Percentiles rank a stretch among this genome's conserved stretches.
These are phyloP conservation scores for Xylariaceae sp. DNA, from an alignment of 2,329 filamentous ascomycete species.

Conservation along the genomic window DNA sequence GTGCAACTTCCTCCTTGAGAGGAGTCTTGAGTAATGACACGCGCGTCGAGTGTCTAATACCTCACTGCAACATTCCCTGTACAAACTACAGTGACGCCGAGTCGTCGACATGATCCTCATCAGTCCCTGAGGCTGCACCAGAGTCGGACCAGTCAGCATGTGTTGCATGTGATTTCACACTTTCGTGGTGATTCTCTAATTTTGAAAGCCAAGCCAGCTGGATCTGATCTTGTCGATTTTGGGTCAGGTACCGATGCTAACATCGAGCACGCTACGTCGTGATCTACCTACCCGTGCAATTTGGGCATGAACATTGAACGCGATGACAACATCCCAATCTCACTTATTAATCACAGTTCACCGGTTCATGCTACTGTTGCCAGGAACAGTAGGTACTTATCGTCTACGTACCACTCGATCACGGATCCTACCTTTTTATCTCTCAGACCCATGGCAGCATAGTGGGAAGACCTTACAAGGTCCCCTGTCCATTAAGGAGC, in stretches of 20 bases:
- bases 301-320: too few species aligned
- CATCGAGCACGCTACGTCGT: too few species aligned
- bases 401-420: neutral
- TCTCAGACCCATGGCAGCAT: neutral
- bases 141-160: slow-evolving; percentile 65
- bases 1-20: too few species aligned
- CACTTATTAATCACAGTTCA: too few species aligned
- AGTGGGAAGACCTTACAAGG: neutral
- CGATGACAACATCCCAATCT: too few species aligned
- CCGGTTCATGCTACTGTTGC: too few species aligned
- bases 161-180: neutral
- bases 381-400: neutral
- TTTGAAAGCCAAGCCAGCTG: neutral
- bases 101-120: slow-evolving; percentile 60
- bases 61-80: too few species aligned
- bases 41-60: too few species aligned
- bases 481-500: neutral
- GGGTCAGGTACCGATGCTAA: too few species aligned
- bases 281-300: too few species aligned
- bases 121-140: slow-evolving; percentile 71
- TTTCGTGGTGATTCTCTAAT: too few species aligned
- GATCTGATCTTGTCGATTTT: neutral
- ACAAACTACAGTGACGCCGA: slow-evolving; percentile 25
- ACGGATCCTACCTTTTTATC: neutral
- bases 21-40: too few species aligned